phyloP scores from a whole-genome alignment of 192 early-diverging fungal genomes.

The Spizellomyces punctatus region DNA sequence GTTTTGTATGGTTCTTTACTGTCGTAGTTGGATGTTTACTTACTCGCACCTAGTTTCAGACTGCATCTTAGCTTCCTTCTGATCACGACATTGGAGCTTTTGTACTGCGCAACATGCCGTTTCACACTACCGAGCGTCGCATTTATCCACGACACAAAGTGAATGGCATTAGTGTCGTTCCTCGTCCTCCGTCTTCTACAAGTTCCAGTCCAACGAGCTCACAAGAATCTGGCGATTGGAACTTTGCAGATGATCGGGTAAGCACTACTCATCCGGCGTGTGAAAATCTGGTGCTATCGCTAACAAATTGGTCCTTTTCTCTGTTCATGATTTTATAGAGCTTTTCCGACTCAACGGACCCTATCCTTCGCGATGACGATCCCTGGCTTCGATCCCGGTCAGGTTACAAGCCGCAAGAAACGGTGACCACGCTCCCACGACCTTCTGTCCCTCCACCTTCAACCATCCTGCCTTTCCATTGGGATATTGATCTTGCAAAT shows the following conservation, averaged over 20 bases:
- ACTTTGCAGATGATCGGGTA: background rate
- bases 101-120: background rate
- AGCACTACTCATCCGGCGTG: background rate
- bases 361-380: background rate
- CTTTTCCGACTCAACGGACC: background rate
- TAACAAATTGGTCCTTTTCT: background rate
- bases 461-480: background rate
- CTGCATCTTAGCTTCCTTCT: no score
- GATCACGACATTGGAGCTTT: no score
- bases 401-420: background rate
- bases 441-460: no score
- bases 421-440: no score
- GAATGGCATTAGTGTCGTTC: background rate
- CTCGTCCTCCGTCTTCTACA: background rate
- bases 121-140: background rate
- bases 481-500: background rate
- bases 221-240: background rate
- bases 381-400: background rate
- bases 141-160: background rate
- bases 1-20: no score
- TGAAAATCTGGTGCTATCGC: background rate
- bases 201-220: background rate
- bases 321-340: background rate
- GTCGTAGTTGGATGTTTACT: no score
- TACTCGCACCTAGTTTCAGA: no score